phyloP scores from a whole-genome alignment of 805 yeast species.

The Komagataella ulmi region DNA sequence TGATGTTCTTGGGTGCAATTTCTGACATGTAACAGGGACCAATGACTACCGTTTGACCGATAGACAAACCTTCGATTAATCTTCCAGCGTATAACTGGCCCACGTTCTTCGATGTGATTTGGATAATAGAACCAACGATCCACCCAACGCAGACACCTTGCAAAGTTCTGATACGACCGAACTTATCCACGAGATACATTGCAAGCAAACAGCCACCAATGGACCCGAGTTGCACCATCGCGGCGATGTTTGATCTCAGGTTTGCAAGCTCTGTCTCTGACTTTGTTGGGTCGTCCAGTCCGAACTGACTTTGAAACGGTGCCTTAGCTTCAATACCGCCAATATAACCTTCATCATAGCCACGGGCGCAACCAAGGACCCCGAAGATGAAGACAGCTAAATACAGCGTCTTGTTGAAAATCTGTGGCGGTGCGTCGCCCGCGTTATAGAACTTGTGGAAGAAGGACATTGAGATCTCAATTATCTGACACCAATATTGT shows the following conservation, averaged over 20 bases:
- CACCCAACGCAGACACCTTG: constrained; percentile 28
- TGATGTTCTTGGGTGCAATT: constrained; percentile 34
- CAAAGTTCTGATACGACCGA: constrained; percentile 38
- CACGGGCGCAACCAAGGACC: constrained; percentile 41
- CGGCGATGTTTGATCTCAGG: constrained; percentile 35
- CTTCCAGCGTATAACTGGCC: constrained; percentile 46
- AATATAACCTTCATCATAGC: constrained; percentile 42
- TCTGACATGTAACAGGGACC: constrained; percentile 45
- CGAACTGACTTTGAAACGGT: constrained; percentile 28
- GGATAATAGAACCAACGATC: constrained; percentile 33
- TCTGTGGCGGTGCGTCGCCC: constrained; percentile 21
- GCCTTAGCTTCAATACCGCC: constrained; percentile 30
- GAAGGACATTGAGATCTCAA: no score
- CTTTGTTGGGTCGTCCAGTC: constrained; percentile 25
- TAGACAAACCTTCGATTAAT: constrained; percentile 37
- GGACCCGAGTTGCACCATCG: constrained; percentile 42
- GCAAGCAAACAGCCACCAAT: constrained; percentile 40
- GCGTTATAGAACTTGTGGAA: background rate
- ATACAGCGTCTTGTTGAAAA: constrained; percentile 32
- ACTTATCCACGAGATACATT: constrained; percentile 29
- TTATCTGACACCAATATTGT: no score
- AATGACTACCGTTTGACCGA: constrained; percentile 44
- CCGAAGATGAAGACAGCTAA: constrained; percentile 36
- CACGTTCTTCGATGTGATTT: constrained; percentile 27
- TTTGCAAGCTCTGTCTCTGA: constrained; percentile 25